Evolutionary conservation across 768 basidiomycete species (phyloP), one percentile per base, ranked within the genome.

Genomic region (Suillus fuscotomentosus): DNA sequence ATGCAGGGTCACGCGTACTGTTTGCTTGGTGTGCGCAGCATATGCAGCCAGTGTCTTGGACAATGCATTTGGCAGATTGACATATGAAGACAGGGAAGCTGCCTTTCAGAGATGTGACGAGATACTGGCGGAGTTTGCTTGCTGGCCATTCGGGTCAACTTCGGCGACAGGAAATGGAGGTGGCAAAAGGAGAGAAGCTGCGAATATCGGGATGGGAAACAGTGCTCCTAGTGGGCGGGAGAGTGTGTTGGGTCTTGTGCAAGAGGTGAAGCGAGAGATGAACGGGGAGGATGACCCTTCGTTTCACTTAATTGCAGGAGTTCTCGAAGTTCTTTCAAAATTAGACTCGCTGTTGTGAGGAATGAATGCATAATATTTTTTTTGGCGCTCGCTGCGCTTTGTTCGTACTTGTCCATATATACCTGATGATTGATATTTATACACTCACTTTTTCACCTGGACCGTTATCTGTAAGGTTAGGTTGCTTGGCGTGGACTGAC

Each of bases 1-100:
- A 71, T 95, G 91, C 76, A 83, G 95, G 39, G 87, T 85, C 2
- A 80, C 87, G 63, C 83, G 97, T 10, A 90, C 93, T 0, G 92
- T 97, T 15, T 90, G 89, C 65, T 83, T 99, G 54, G 94, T 89
- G 11, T 96, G 92, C 71, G 88, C 97, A 0, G 94, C 94, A 11
- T 97, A 98, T 70, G 94, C 96, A 0, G 97, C 96, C 10, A 94
- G 89, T 72, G 97, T 99, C 41, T 83, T 98, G 63, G 97, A 99
- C 73, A 97, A 98, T 71, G 95, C 95, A 10, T 91, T 98, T 69
- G 87, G 88, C 62, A 81, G 94, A 66, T 79, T 99, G 31, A 89
- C 87, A 17, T 99, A 97, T 71, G 97, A 99, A 75, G 92, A 95
- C 62, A 79, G 97, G 62, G 97, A 99, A 80, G 88, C 87, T 5